Evolutionary conservation across 1,139 yeast species (phyloP).

Genomic region (Diutina rugosa): DNA sequence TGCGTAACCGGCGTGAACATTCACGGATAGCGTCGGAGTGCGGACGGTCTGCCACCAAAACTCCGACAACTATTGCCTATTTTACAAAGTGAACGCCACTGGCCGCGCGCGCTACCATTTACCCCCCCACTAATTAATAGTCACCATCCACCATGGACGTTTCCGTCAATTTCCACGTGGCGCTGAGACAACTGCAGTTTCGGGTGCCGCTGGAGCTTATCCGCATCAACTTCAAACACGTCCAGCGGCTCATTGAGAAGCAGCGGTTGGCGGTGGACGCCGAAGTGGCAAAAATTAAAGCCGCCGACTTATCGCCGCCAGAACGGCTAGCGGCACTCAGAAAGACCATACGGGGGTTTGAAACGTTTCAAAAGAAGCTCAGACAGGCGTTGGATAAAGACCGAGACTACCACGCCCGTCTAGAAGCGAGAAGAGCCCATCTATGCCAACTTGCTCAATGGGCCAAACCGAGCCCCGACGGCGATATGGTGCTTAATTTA

Average conservation of each 20-base stretch:
- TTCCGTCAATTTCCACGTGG: neutral
- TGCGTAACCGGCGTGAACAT: too few species aligned
- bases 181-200: neutral
- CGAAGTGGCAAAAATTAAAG: slow-evolving; percentile 16
- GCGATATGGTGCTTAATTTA: slow-evolving; percentile 6
- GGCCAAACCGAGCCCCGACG: neutral
- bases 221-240: slow-evolving; percentile 41
- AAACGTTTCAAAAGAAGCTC: slow-evolving; percentile 33
- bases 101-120: neutral
- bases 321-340: slow-evolving; percentile 18
- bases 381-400: slow-evolving; percentile 29
- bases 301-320: slow-evolving; percentile 6
- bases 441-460: slow-evolving; percentile 9
- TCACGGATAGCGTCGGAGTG: too few species aligned
- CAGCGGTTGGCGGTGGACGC: slow-evolving; percentile 31
- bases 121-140: too few species aligned
- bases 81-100: too few species aligned
- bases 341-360: slow-evolving; percentile 33
- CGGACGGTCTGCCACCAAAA: too few species aligned
- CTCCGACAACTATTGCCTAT: too few species aligned
- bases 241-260: slow-evolving; percentile 46
- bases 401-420: slow-evolving; percentile 34
- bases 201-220: slow-evolving; percentile 46
- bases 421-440: slow-evolving; percentile 22
- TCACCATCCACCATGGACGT: neutral